Base-by-base conservation (phyloP, 2,329 filamentous ascomycete genomes). In the Pseudogymnoascus sp. region DNA sequence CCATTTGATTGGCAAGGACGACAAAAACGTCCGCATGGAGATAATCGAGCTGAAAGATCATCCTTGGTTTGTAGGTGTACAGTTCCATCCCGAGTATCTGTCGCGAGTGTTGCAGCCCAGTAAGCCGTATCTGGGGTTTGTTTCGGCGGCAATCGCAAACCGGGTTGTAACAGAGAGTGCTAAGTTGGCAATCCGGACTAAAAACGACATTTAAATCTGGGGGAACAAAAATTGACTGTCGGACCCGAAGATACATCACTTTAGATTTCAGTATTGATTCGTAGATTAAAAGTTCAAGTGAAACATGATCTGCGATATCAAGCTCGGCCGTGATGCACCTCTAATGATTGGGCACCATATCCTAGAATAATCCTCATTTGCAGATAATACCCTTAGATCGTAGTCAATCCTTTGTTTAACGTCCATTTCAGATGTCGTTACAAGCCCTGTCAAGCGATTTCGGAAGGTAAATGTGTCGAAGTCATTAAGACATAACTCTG, bases 51-150 rank as follows among this genome's bases (percentile, higher is more conserved):
- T 96, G 65, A 86, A 87, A 73, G 86, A 93, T 67, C 91, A 96
- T 74, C 89, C 89, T 0, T 96, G 85, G 81, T 96, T 87, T 69
- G 90, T 96, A 16, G 87, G 88, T 66, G 89, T 95, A 6, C 93
- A 96, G 75, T 93, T 89, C 75, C 92, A 96, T 74, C 91, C 93
- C 1, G 92, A 97, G 75, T 96, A 93, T 73, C 79, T 90, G 61
- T 88, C 83, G 68, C 82, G 88, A 62, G 91, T 95, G 1, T 77
- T 96, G 65, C 79, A 84, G 59, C 90, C 90, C 0, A 88, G 84
- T 71, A 85, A 85, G 72, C 86, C 90, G 1, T 95, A 91, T 76
- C 80, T 96, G 26, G 92, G 92, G 53, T 93, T 96, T 74, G 83
- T 96, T 56, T 91, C 92, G 31, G 90, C 91, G 2, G 85, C 85